Conservation (phyloP, 306 rosid genomes). For the Quercus wislizeni region DNA sequence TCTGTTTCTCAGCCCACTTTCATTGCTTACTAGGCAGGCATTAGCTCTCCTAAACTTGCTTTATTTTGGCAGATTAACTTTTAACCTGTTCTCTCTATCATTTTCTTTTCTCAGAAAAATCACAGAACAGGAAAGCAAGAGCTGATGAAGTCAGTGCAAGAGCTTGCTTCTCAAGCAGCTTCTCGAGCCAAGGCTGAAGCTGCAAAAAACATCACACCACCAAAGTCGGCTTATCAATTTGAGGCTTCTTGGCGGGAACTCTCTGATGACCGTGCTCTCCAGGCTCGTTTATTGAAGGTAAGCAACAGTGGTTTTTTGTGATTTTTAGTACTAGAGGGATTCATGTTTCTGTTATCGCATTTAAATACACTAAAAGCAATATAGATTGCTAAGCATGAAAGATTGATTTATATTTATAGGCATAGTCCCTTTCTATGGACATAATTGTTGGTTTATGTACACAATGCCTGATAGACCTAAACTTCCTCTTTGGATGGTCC, state of each 20-base stretch:
- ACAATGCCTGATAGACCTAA: not conserved
- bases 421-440: not conserved
- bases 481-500: not conserved
- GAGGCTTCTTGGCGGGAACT: constrained; percentile 86
- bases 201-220: constrained; percentile 59
- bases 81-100: constrained; percentile 1
- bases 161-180: constrained; percentile 83
- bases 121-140: constrained; percentile 37
- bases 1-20: not conserved
- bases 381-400: not conserved
- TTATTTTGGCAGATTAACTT: not conserved
- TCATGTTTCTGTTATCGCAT: not conserved
- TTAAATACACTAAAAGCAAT: not conserved
- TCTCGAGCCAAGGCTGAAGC: constrained; percentile 69
- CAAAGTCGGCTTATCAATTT: constrained; percentile 89
- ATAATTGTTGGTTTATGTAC: not conserved
- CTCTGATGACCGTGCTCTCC: constrained; percentile 60
- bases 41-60: not conserved
- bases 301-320: not conserved
- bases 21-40: not conserved
- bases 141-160: constrained; percentile 57
- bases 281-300: constrained; percentile 74
- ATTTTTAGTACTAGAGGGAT: not conserved
- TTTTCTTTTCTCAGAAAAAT: constrained; percentile 47
- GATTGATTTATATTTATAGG: not conserved